Percentiles rank a stretch among this genome's conserved stretches.
phyloP scores from a whole-genome alignment of 2,329 filamentous ascomycete species.

The Arthrobotrys sphaeroides region DNA sequence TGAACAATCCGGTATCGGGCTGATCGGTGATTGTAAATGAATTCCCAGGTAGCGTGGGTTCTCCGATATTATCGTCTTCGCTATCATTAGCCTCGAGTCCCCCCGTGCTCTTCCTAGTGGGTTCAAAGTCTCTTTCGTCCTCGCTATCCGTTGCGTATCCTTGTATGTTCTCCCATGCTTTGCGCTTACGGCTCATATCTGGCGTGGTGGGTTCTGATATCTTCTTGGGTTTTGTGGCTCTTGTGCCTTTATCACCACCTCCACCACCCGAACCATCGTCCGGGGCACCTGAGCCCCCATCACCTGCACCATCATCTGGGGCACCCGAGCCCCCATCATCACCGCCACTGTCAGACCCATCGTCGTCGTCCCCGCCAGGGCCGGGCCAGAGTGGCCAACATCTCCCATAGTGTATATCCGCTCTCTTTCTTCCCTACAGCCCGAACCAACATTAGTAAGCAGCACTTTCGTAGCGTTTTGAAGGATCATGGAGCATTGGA shows the following conservation, averaged over 20 bases:
- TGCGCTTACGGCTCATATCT: background rate
- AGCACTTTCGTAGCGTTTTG: background rate
- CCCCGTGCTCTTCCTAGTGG: background rate
- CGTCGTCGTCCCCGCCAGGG: background rate
- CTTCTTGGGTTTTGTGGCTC: background rate
- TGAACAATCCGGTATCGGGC: background rate
- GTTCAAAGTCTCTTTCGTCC: background rate
- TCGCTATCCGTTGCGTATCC: constrained; percentile 6
- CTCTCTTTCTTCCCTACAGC: background rate
- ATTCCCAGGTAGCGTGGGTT: background rate
- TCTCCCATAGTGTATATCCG: constrained; percentile 1
- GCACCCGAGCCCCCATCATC: background rate
- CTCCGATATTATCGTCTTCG: background rate
- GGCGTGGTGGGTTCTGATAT: background rate
- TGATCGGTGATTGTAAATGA: background rate
- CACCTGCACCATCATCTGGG: background rate
- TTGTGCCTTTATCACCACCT: background rate
- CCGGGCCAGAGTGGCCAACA: constrained; percentile 23
- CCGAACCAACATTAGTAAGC: background rate
- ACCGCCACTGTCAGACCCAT: background rate
- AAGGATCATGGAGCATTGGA: no score
- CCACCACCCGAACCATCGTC: background rate
- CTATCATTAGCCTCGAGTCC: background rate
- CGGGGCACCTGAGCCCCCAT: background rate
- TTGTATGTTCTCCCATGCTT: background rate